Base-by-base conservation (phyloP, 1,284 basidiomycete genomes). In the Rhodotorula sp. region DNA sequence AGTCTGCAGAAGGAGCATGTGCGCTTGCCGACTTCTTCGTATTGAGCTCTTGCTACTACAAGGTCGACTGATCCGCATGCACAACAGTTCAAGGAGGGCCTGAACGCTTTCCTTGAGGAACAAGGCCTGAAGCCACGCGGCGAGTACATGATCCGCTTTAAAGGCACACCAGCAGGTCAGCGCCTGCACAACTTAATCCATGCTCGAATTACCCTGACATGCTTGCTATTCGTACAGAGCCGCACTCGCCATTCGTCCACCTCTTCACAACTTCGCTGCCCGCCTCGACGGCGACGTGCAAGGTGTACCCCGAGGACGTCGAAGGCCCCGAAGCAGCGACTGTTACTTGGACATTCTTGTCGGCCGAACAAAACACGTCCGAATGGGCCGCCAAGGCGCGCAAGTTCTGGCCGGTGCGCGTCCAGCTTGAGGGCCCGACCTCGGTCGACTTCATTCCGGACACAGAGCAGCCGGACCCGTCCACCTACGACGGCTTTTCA, bases 121-220 rank as follows among this genome's bases (percentile, higher is more conserved):
- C 67, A 67, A 27, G 42, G 19, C 4, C 44, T 72, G 19, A 67
- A 66, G 48, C 25, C 62, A 19, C 50, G 54, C 4, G 70, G 70
- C 4, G 66, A 66, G 16, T 69, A 62, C 62, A 74, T 74, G 73
- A 25, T 74, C n/a, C 61, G 73, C n/a, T 72, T 74, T 54, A 45
- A 68, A 2, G 73, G 73, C 0, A 13, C 55, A 2, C 1, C 64
- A 44, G 23, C 61, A 1, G 65, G 72, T 73, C 1, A 16, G 60
- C 21, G n/a, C 19, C 23, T 42, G 46, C 2, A 0, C 8, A 10
- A 12, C 27, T 7, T 21, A 8, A 42, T 10, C 19, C 9, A 13
- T 27, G 52, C 8, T n/a, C 3, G 13, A 19, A 23, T 41, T 7
- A 13, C 17, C 34, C 55, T 56, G 8, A 56, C n/a, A 34, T 3